Base-by-base conservation (phyloP, 2,329 filamentous ascomycete species). In the Aspergillus fumigatus region DNA sequence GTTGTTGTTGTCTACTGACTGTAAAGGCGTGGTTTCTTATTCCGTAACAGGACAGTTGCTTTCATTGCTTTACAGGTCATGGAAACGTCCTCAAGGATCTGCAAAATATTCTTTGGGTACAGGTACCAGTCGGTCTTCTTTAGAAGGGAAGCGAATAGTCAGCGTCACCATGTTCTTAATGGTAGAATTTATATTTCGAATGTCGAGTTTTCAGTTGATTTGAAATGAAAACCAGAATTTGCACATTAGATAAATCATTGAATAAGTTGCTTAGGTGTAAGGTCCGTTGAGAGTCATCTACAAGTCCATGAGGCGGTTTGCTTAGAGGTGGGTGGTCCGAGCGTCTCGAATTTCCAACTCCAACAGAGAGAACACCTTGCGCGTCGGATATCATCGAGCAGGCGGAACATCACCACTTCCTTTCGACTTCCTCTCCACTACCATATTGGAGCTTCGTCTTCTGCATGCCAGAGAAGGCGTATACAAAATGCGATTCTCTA, bases 401-500 rank as follows among this genome's bases (percentile, higher is more conserved):
- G 50, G 50, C 54, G 52, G 32, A 43, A 52, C 50, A 47, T 43
- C 57, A 57, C 50, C 59, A 60, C 56, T 53, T 55, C 55, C 52
- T 17, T 48, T 54, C 40, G 48, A 52, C 41, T 38, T 50, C 49
- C 55, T 52, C 41, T 51, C 21, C 45, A 51, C 35, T 35, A 51
- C 21, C 21, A 38, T 9, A n/a, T 26, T 40, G n/a, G 11, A 17
- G 10, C n/a, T 54, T 32, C 26, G 19, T 29, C 10, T 7, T 4
- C n/a, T 26, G 9, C 40, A 23, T n/a, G 17, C 45, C 19, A 50
- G 43, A 3, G 32, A 52, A 53, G 56, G 19, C 14, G 25, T 19
- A 50, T 41, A 21, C 62, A 70, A 53, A 41, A 79, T 79, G 77
- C 73, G 72, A 58, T 72, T 78, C 63, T 71, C 69, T 61, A 61